Base-by-base conservation (phyloP, 2,329 filamentous ascomycete genomes). In the Cladophialophora carrionii region DNA sequence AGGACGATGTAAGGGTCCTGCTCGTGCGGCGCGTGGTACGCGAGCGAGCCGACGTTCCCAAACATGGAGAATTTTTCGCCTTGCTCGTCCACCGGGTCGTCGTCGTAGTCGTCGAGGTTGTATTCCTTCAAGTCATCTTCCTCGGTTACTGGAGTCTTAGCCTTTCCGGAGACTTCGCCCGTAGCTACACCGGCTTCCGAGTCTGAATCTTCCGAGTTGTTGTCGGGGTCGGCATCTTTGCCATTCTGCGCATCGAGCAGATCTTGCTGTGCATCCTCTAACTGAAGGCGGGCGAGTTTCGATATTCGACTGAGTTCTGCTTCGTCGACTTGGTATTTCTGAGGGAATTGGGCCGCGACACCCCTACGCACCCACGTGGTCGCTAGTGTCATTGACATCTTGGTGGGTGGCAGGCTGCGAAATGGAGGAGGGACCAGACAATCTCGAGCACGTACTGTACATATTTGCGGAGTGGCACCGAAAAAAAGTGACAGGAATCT, bases 1-100 rank as follows among this genome's bases (percentile, higher is more conserved):
- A 99, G 84, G 52, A 94, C 96, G 75, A 99, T 95, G 79, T 99
- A 99, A 0, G 95, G 95, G 74, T 99, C 95, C 61, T 96, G 91
- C 74, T 94, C 90, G 79, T 96, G 95, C 67, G 91, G 92, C 71
- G 93, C 88, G 81, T 99, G 93, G 79, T 97, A 99, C 14, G 92
- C 90, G 29, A 99, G 83, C 32, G 91, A 93, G 78, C 95, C 96
- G 75, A 96, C 87, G 75, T 97, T 97, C 74, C 93, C 92, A 76
- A 99, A 98, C 86, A 97, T 96, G 73, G 88, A 89, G 84, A 95
- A 89, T 61, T 88, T 85, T 73, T 91, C 88, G 57, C 82, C 82
- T 22, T 81, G 82, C 65, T 91, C 86, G 32, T 87, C 88, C 1
- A 85, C 84, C 14, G 85, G 84, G 7, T 88, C 86, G 54, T 95